Evolutionary conservation across 495 filamentous ascomycete genomes (phyloP).

Genomic region (Penicillium macrosclerotiorum): DNA sequence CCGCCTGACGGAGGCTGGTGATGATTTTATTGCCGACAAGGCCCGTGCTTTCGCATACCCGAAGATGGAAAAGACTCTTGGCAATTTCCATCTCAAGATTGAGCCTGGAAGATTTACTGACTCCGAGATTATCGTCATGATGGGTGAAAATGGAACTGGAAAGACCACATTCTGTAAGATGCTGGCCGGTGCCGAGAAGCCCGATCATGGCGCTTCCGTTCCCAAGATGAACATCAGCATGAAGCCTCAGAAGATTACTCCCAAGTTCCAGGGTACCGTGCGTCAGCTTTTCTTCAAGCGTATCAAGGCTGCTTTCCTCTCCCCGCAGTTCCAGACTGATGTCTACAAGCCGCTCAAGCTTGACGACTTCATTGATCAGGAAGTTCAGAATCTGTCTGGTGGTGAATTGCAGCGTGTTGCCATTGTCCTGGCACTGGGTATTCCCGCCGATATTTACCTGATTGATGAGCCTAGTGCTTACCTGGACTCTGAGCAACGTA

Average conservation of each 20-base stretch:
- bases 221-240: conserved; percentile 96
- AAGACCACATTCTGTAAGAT: conserved; percentile 98
- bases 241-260: conserved; percentile 99
- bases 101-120: conserved; percentile 88
- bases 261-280: conserved; percentile 95
- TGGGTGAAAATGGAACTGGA: conserved; percentile 96
- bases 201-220: conserved; percentile 70
- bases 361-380: conserved; percentile 98
- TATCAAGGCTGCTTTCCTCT: conserved; percentile 94
- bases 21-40: conserved; percentile 86
- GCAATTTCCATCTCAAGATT: conserved; percentile 79
- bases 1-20: conserved; percentile 87
- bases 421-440: conserved; percentile 90
- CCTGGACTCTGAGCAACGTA: conserved; percentile 98
- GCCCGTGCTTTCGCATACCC: conserved; percentile 84
- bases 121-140: conserved; percentile 98
- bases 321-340: conserved; percentile 97
- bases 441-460: conserved; percentile 97
- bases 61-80: conserved; percentile 89
- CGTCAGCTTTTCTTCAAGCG: conserved; percentile 94
- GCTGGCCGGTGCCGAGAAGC: conserved; percentile 88
- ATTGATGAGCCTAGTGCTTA: conserved; percentile 96
- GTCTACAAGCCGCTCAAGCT: conserved; percentile 98
- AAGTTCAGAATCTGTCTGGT: conserved; percentile 97
- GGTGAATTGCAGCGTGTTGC: conserved; percentile 99